Base-by-base conservation (phyloP, 306 rosid species). In the Mimosa bimucronata region DNA sequence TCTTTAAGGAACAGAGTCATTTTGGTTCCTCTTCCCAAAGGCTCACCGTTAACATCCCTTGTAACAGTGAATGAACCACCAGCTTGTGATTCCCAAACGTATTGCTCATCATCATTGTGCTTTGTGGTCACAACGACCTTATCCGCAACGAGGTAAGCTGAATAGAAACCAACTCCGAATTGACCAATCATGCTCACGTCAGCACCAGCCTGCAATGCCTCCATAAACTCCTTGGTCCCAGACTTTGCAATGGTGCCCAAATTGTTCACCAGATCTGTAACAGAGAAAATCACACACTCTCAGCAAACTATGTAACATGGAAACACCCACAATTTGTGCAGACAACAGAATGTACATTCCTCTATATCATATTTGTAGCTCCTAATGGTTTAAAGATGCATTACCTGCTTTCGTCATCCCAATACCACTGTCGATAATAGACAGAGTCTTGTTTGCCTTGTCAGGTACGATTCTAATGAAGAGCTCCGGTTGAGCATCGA, bases 161-260 rank as follows among this genome's bases (percentile, higher is more conserved):
- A 88, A 78, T 87, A 89, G 74, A 89, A 89, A 31, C 93, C 91
- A 30, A 89, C 91, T 25, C 93, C 89, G 4, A 89, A 89, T 76
- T 89, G 93, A 13, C 93, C 93, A 10, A 89, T 89, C 93, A 90
- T 90, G 83, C 88, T 87, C 21, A 88, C 91, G 48, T 90, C 91
- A 1, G 91, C 91, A 5, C 93, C 91, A 2, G 89, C 85, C 61
- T 88, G 89, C 80, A 89, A 84, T 0, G 91, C 93, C 64, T 89
- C 93, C 93, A 90, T 90, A 70, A 86, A 89, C 46, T 89, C 88
- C 83, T 89, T 89, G 26, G 93, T 89, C 1, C 91, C 91, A 0
- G 91, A 90, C 73, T 87, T 83, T 4, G 91, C 91, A 30, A 88
- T 88, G 5, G 94, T 90, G 1, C 91, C 91, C 90, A 88, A 80